Base-by-base conservation (phyloP, 805 yeast species). In the Monosporozyma siamensis region DNA sequence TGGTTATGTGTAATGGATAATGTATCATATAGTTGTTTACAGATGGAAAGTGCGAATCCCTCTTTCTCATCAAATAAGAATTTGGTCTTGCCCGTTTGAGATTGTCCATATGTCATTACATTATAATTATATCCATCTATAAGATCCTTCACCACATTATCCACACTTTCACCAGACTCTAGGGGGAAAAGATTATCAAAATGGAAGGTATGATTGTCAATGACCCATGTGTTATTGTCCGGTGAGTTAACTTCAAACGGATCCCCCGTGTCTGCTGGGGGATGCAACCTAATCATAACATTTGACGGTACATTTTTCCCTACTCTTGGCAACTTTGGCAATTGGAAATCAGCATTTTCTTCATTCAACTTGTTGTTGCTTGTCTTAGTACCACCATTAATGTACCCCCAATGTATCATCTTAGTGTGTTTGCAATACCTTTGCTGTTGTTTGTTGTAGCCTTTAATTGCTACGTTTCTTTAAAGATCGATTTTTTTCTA, bases 101-200 rank as follows among this genome's bases (percentile, higher is more conserved):
- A 78, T 54, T 82, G 92, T 6, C 94, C 94, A 59, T 83, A 84
- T 0, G 89, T 85, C 34, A 84, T 63, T 0, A 85, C 76, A 0
- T 90, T 76, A 18, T 88, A 85, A 55, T 84, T 83, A 55, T 78
- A 82, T 0, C 97, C 97, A 6, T 46, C 37, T n/a, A 51, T 39
- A 6, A 51, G 39, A 14, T 51, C 51, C 1, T 40, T 26, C 5
- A 54, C 43, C 34, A 34, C 34, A 8, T 25, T 34, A 1, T 38
- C 38, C 4, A 36, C 36, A 6, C 48, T 31, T 17, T 17, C 22
- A 14, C 22, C 7, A 18, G 35, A 18, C 10, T 11, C 23, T 18
- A 17, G 14, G 17, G 17, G 10, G 8, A 32, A 32, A 9, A 32
- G 5, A 11, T 32, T 32, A 18, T 32, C 35, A 18, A 32, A 32